Base-by-base conservation (phyloP, 805 yeast species). In the Clavispora carvajalis region DNA sequence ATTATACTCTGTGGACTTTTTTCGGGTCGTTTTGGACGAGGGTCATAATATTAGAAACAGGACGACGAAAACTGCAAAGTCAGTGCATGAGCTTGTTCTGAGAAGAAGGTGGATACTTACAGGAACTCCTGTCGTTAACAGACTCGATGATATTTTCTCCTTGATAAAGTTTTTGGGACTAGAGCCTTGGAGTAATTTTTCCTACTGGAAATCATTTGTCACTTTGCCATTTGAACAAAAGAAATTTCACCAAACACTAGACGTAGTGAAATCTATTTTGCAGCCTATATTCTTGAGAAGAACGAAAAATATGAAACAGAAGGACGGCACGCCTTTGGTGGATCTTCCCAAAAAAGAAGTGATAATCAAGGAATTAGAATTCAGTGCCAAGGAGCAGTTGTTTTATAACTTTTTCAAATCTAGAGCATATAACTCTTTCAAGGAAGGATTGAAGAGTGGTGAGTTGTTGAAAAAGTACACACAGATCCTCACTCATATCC, bases 101-200 rank as follows among this genome's bases (percentile, higher is more conserved):
- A 66, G 71, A 15, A 69, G 93, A 36, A 78, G 79, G 45, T 90
- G 98, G 98, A 70, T 84, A 3, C 66, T 91, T 35, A 88, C 97
- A 0, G 98, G 98, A 7, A 90, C 98, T 0, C 97, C 98, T 0
- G 85, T 90, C 22, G 84, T 89, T 29, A 90, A 90, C 59, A 67
- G 90, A 46, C 67, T 91, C 8, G 97, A 91, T 58, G 98, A 91
- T 58, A 62, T 91, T 35, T 90, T 76, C 55, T 82, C 95, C 5
- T 61, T 89, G 36, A 76, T 89, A 13, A 78, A 79, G 49, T 91
- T 82, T 53, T 62, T 91, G 36, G 71, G 79, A 33, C 62, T 90
- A n/a, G 87, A 85, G 50, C 98, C 98, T 1, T 91, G 97, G 97
- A 71, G 81, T 29, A 83, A 84, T 50, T 80, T 85, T 41, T 73